A percentile compares a stretch with the other conserved stretches of the same genome.
phyloP scores from a whole-genome alignment of 139 green algal genomes.

The Chlorella sp. region DNA sequence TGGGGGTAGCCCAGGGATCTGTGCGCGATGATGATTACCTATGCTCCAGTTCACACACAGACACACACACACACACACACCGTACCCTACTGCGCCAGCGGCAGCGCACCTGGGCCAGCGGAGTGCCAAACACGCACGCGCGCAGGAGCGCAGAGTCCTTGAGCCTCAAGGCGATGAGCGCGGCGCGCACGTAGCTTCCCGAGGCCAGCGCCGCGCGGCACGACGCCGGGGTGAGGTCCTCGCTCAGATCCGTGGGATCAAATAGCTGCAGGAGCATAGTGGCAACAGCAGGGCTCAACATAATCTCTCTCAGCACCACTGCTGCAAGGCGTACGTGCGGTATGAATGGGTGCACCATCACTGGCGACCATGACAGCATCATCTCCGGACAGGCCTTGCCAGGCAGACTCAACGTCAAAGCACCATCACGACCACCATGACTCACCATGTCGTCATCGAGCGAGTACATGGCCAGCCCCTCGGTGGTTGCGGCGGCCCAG shows the following conservation, averaged over 20 bases:
- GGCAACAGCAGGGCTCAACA: too few species aligned
- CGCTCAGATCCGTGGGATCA: slow-evolving; percentile 88
- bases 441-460: slow-evolving; percentile 64
- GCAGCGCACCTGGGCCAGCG: slow-evolving; percentile 1
- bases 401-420: too few species aligned
- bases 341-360: too few species aligned
- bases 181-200: slow-evolving; percentile 49
- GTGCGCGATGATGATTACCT: too few species aligned
- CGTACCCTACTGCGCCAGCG: neutral
- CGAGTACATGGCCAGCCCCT: slow-evolving; percentile 87
- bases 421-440: too few species aligned
- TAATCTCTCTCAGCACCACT: too few species aligned
- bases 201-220: slow-evolving; percentile 41
- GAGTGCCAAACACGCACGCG: slow-evolving; percentile 12
- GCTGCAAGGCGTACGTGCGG: too few species aligned
- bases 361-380: too few species aligned
- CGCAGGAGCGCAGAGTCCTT: slow-evolving; percentile 55
- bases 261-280: slow-evolving; percentile 48
- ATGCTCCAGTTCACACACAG: slow-evolving; percentile 8
- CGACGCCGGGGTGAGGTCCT: slow-evolving; percentile 81
- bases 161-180: slow-evolving; percentile 78
- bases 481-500: slow-evolving; percentile 88
- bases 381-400: too few species aligned
- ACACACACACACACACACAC: too few species aligned
- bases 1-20: too few species aligned